These are phyloP conservation scores for Ramalina intermedia DNA, from an alignment of 495 filamentous ascomycete genomes.

Conservation along the genomic window DNA sequence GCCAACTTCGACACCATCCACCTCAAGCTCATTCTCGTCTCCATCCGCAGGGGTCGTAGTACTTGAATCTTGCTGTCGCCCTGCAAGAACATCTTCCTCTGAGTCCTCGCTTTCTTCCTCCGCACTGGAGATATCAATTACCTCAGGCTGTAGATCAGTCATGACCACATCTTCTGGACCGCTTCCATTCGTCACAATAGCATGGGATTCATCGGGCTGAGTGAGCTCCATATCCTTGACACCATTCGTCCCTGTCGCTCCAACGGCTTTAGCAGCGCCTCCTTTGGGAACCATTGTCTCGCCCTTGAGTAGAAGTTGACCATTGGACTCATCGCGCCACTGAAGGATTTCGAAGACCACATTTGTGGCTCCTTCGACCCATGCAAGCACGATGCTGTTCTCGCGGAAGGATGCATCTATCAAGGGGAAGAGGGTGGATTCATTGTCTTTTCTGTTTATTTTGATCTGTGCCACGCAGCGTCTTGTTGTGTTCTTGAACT, in stretches of 20 bases:
- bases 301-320: slow-evolving; percentile 32
- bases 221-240: slow-evolving; percentile 43
- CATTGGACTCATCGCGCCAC: slow-evolving; percentile 35
- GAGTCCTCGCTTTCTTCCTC: slow-evolving; percentile 23
- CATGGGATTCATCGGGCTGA: slow-evolving; percentile 59
- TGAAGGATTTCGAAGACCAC: slow-evolving; percentile 39
- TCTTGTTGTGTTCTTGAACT: slow-evolving; percentile 34
- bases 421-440: slow-evolving; percentile 28
- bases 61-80: slow-evolving; percentile 19
- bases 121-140: slow-evolving; percentile 44
- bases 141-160: slow-evolving; percentile 16
- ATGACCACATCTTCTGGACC: slow-evolving; percentile 11
- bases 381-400: slow-evolving; percentile 34
- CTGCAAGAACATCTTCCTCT: slow-evolving; percentile 23
- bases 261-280: slow-evolving; percentile 30
- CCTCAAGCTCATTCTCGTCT: slow-evolving; percentile 24
- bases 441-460: slow-evolving; percentile 32
- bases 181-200: slow-evolving; percentile 38
- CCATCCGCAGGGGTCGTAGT: neutral
- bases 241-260: slow-evolving; percentile 37
- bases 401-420: slow-evolving; percentile 34
- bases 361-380: slow-evolving; percentile 41
- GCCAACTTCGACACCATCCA: slow-evolving; percentile 36
- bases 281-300: slow-evolving; percentile 30
- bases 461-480: slow-evolving; percentile 36